phyloP scores from a whole-genome alignment of 306 rosid genomes.

The Datisca glomerata region DNA sequence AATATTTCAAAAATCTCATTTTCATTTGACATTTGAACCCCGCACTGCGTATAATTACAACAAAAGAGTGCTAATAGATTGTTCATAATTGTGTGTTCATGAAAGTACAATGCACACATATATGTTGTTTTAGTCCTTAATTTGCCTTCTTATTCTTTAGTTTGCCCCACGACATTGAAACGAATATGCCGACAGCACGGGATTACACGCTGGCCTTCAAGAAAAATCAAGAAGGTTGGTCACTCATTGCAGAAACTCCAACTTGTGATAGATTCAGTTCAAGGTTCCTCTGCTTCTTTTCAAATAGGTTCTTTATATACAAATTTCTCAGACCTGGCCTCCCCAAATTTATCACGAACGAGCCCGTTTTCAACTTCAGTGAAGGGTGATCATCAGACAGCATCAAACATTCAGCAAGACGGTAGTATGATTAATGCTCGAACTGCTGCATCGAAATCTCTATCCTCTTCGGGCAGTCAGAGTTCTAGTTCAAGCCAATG shows the following conservation, averaged over 20 bases:
- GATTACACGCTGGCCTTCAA: constrained; percentile 94
- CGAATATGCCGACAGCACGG: constrained; percentile 96
- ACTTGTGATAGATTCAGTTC: constrained; percentile 81
- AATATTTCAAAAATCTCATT: background rate
- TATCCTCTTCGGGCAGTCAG: constrained; percentile 54
- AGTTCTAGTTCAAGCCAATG: constrained; percentile 72
- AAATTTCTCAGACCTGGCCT: constrained; percentile 56
- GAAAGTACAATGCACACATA: background rate
- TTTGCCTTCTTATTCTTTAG: constrained; percentile 27
- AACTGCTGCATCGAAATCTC: constrained; percentile 50
- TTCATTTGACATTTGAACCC: background rate
- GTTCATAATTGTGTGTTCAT: no score
- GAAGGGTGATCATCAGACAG: constrained; percentile 30
- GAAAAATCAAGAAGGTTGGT: constrained; percentile 93
- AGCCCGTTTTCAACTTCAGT: constrained; percentile 35
- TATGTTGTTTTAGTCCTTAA: constrained; percentile 4
- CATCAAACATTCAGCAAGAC: constrained; percentile 25
- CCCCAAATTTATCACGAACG: constrained; percentile 49
- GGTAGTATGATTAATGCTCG: constrained; percentile 27
- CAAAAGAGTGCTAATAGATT: no score
- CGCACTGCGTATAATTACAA: no score
- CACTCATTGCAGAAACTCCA: constrained; percentile 90
- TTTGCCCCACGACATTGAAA: constrained; percentile 89
- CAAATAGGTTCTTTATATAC: constrained; percentile 79
- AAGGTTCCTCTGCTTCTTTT: constrained; percentile 73